These are phyloP conservation scores for Lodderomyces margitis DNA, from an alignment of 1,139 yeast genomes.

Conservation along the genomic window DNA sequence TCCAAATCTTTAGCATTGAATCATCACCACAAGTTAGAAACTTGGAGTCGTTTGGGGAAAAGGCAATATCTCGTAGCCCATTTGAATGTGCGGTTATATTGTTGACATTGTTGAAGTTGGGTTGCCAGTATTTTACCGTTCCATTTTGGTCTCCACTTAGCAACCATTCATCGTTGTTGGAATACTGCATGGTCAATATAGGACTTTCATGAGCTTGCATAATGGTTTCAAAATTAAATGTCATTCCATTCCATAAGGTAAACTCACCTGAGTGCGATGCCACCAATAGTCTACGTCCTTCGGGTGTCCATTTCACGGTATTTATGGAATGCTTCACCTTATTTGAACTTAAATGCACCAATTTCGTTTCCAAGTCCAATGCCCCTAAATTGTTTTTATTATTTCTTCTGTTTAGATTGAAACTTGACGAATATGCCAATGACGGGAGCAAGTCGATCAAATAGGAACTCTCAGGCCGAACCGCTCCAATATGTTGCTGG, in stretches of 20 bases:
- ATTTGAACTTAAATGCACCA: conserved; percentile 87
- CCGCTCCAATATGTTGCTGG: conserved; percentile 50
- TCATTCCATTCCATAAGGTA: conserved; percentile 94
- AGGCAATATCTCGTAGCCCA: conserved; percentile 82
- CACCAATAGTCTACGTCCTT: conserved; percentile 85
- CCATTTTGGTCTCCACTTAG: conserved; percentile 94
- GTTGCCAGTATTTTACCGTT: conserved; percentile 91
- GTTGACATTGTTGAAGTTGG: conserved; percentile 93
- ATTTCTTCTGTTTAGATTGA: conserved; percentile 21
- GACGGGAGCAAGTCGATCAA: conserved; percentile 75
- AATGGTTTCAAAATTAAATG: conserved; percentile 92
- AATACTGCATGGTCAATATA: conserved; percentile 73
- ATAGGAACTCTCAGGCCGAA: conserved; percentile 78
- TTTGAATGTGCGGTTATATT: conserved; percentile 77
- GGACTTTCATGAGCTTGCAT: conserved; percentile 98
- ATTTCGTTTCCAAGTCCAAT: conserved; percentile 70
- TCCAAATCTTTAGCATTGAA: conserved; percentile 86
- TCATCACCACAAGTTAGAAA: conserved; percentile 94
- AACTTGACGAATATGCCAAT: conserved; percentile 46
- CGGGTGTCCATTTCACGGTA: conserved; percentile 94
- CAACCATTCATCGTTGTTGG: conserved; percentile 93
- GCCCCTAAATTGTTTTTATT: conserved; percentile 44
- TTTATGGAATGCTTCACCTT: conserved; percentile 91
- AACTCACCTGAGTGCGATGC: conserved; percentile 95
- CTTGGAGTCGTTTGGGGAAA: conserved; percentile 86